Conservation (phyloP, 2,329 filamentous ascomycete species). For the Laburnicola sp. region DNA sequence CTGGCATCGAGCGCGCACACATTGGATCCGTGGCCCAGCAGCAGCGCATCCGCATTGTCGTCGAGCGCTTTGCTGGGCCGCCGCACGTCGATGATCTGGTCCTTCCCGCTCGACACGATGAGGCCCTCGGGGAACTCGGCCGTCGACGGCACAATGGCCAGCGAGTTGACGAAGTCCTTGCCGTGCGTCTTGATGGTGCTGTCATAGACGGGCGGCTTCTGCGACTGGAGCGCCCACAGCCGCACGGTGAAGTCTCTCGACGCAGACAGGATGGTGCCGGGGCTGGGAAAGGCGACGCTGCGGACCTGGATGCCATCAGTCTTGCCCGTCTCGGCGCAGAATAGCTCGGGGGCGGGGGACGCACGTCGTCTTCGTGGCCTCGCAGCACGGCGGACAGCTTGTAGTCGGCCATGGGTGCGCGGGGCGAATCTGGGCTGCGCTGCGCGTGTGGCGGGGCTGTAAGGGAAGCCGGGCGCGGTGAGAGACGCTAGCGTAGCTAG, state of each 20-base stretch:
- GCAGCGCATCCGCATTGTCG: conserved; percentile 80
- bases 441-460: conserved; percentile 12
- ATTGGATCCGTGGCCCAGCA: conserved; percentile 85
- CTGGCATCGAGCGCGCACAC: conserved; percentile 84
- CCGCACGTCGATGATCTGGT: conserved; percentile 89
- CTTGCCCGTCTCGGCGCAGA: neutral
- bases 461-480: conserved; percentile 16
- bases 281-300: conserved; percentile 74
- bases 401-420: conserved; percentile 71
- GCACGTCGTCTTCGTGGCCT: conserved; percentile 92
- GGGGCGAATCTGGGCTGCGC: conserved; percentile 26
- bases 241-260: conserved; percentile 91
- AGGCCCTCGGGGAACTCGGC: conserved; percentile 73
- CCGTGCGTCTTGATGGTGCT: conserved; percentile 77
- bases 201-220: conserved; percentile 72
- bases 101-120: conserved; percentile 84
- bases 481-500: conserved; percentile 11
- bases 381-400: conserved; percentile 88
- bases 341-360: conserved; percentile 34
- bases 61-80: conserved; percentile 67
- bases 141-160: conserved; percentile 75
- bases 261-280: conserved; percentile 75
- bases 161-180: conserved; percentile 82
- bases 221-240: conserved; percentile 72
- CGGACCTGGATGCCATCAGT: conserved; percentile 67